Conservation (phyloP, 139 green algal species). For the Edaphochlamys debaryana region DNA sequence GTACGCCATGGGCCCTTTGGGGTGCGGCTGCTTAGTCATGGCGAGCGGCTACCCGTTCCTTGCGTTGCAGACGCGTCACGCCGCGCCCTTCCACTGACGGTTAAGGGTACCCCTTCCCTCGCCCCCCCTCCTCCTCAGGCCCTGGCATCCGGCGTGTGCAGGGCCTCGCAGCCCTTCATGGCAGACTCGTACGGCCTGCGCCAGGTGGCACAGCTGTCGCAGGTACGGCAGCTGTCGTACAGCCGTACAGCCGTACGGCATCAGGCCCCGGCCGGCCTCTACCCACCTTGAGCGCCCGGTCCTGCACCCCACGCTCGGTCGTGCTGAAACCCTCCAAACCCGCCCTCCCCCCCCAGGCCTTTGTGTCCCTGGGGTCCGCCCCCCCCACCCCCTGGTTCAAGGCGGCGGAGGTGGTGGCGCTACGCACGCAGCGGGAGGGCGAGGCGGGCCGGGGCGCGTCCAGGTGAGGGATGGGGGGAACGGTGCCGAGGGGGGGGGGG, state of each 20-base stretch:
- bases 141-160: not conserved
- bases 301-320: not conserved
- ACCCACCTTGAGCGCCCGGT: not conserved
- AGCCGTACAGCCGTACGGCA: not conserved
- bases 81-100: too few relatives aligned
- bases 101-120: too few relatives aligned
- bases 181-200: conserved; percentile 12
- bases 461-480: not conserved
- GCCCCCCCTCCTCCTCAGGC: too few relatives aligned
- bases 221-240: not conserved
- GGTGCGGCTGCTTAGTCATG: too few relatives aligned
- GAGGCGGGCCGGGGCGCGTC: not conserved
- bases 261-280: too few relatives aligned
- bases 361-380: not conserved
- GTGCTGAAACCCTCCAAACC: not conserved
- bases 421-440: conserved; percentile 16
- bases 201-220: conserved; percentile 10
- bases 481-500: not conserved
- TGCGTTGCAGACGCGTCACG: too few relatives aligned
- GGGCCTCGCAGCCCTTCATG: conserved; percentile 10
- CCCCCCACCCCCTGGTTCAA: conserved; percentile 1
- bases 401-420: conserved; percentile 13
- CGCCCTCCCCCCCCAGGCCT: not conserved
- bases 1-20: too few relatives aligned
- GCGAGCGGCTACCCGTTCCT: too few relatives aligned